These are phyloP conservation scores for Amylocystis lapponica DNA, from an alignment of 768 basidiomycete species.

Conservation along the genomic window DNA sequence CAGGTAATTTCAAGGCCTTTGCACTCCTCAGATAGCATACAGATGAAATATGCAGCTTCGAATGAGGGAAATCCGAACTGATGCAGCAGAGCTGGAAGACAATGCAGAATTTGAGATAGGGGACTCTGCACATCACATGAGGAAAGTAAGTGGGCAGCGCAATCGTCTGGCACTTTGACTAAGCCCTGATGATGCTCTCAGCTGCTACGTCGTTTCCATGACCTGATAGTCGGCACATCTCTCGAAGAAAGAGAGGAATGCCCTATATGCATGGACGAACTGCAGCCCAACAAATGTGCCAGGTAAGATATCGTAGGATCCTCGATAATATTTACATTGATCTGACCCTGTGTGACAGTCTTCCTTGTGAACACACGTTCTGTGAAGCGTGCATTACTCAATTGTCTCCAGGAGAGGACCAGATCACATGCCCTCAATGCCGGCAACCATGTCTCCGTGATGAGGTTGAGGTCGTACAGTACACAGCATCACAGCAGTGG, in stretches of 20 bases:
- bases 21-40: slow-evolving; percentile 2
- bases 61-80: slow-evolving; percentile 29
- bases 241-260: slow-evolving; percentile 35
- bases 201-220: slow-evolving; percentile 36
- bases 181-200: slow-evolving; percentile 9
- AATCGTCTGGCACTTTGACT: neutral
- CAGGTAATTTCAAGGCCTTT: slow-evolving; percentile 11
- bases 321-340: neutral
- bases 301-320: slow-evolving; percentile 21
- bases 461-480: slow-evolving; percentile 29
- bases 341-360: slow-evolving; percentile 26
- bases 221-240: slow-evolving; percentile 31
- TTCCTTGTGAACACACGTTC: slow-evolving; percentile 38
- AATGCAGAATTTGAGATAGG: slow-evolving; percentile 22
- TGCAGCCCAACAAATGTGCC: slow-evolving; percentile 29
- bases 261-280: slow-evolving; percentile 30
- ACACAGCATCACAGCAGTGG: slow-evolving; percentile 39
- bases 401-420: slow-evolving; percentile 22
- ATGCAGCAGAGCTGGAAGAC: slow-evolving; percentile 33
- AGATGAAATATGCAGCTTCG: slow-evolving; percentile 26
- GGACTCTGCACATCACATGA: slow-evolving; percentile 33
- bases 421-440: slow-evolving; percentile 34
- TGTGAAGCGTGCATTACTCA: slow-evolving; percentile 34
- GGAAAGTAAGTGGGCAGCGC: slow-evolving; percentile 28
- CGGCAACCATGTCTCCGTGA: slow-evolving; percentile 24